Conservation (phyloP, 2,329 filamentous ascomycete species). For the Verticillium nubilum region DNA sequence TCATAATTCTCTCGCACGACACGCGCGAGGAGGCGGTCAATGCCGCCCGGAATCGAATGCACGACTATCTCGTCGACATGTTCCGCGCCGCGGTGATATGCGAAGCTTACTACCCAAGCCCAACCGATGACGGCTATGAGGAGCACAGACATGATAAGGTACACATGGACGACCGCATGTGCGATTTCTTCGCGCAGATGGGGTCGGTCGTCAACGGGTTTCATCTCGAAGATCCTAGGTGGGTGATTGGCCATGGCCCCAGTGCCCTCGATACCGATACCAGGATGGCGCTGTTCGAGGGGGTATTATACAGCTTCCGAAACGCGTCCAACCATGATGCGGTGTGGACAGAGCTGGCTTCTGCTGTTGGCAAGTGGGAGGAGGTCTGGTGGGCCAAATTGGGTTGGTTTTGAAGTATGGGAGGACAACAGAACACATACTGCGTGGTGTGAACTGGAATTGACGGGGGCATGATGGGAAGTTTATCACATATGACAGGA, state of each 20-base stretch:
- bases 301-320: not conserved
- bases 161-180: not conserved
- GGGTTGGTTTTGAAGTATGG: not conserved
- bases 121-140: not conserved
- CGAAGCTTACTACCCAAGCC: not conserved
- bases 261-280: not conserved
- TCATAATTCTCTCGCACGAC: not conserved
- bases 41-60: not conserved
- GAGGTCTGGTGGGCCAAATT: not conserved
- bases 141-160: not conserved
- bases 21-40: not conserved
- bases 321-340: not conserved
- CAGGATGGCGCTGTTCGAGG: not conserved
- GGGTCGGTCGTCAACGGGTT: not conserved
- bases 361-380: not conserved
- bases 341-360: not conserved
- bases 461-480: not conserved
- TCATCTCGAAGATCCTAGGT: not conserved
- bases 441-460: not conserved
- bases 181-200: not conserved
- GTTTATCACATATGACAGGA: too few relatives aligned
- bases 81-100: not conserved
- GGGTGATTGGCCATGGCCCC: not conserved
- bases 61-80: not conserved
- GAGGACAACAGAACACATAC: not conserved